Evolutionary conservation across 2,329 filamentous ascomycete species (phyloP).

Genomic region (Talaromyces rugulosus): DNA sequence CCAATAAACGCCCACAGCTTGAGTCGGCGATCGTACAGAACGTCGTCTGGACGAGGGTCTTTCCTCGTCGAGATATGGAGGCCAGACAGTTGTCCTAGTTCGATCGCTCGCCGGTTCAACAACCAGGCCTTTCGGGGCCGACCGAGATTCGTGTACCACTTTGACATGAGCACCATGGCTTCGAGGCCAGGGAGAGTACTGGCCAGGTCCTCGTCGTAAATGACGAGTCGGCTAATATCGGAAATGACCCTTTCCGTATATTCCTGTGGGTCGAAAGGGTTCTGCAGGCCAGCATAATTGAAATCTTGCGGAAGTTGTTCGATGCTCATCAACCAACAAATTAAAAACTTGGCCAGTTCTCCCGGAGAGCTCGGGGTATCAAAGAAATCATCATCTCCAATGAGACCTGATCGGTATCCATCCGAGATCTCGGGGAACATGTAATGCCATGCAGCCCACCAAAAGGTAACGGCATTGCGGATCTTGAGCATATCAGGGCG

Average conservation of each 20-base stretch:
- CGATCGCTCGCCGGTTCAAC: conserved; percentile 47
- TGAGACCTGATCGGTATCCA: conserved; percentile 14
- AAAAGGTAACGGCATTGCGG: conserved; percentile 24
- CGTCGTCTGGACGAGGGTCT: conserved; percentile 21
- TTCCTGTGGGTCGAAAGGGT: conserved; percentile 38
- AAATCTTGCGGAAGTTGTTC: conserved; percentile 38
- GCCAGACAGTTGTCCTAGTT: conserved; percentile 50
- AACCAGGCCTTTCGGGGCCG: conserved; percentile 55
- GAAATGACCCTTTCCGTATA: conserved; percentile 45
- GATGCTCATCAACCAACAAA: conserved; percentile 43
- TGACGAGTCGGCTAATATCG: conserved; percentile 45
- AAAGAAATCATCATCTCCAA: conserved; percentile 3
- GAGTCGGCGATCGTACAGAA: conserved; percentile 27
- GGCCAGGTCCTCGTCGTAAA: conserved; percentile 48
- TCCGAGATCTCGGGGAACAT: conserved; percentile 29
- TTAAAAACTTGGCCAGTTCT: conserved; percentile 38
- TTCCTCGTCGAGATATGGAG: conserved; percentile 36
- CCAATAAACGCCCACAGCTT: conserved; percentile 40
- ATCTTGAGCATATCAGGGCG: conserved; percentile 28
- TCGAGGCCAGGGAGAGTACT: conserved; percentile 52
- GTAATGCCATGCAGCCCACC: conserved; percentile 30
- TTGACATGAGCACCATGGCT: conserved; percentile 48
- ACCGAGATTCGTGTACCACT: conserved; percentile 53
- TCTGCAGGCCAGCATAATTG: conserved; percentile 32
- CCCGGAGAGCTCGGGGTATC: conserved; percentile 27